A percentile compares a stretch with the other conserved stretches of the same genome.
Conservation (phyloP, 1,284 basidiomycete species). For the Ceratobasidium sp. region DNA sequence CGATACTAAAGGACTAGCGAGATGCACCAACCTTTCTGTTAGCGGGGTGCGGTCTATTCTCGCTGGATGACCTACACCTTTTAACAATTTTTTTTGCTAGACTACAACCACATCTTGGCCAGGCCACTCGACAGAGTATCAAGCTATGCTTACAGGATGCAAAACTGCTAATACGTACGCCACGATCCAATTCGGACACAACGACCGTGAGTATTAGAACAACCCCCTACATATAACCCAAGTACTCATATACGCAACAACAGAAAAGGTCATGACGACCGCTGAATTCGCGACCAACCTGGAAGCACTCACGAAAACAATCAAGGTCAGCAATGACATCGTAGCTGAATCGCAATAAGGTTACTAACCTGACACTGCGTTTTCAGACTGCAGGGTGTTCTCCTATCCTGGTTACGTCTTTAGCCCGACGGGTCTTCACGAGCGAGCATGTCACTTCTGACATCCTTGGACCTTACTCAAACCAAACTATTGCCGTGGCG, state of each 20-base stretch:
- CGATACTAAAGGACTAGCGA: constrained; percentile 35
- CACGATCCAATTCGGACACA: constrained; percentile 25
- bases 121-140: constrained; percentile 34
- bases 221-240: not conserved
- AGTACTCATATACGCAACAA: not conserved
- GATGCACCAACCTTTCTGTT: constrained; percentile 38
- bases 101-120: constrained; percentile 29
- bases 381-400: constrained; percentile 23
- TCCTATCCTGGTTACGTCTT: constrained; percentile 33
- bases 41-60: constrained; percentile 13
- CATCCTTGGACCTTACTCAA: constrained; percentile 29
- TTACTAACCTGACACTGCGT: not conserved
- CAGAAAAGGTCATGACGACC: constrained; percentile 36
- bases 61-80: not conserved
- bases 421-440: constrained; percentile 31
- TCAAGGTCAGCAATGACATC: constrained; percentile 8
- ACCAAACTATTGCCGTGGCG: constrained; percentile 26
- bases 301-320: constrained; percentile 29
- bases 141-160: constrained; percentile 37
- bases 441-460: constrained; percentile 35
- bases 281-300: constrained; percentile 35
- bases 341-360: not conserved
- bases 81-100: not conserved
- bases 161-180: constrained; percentile 36
- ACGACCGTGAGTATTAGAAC: constrained; percentile 24